Conservation (phyloP, 345 rosid genomes). For the Camelina neglecta region DNA sequence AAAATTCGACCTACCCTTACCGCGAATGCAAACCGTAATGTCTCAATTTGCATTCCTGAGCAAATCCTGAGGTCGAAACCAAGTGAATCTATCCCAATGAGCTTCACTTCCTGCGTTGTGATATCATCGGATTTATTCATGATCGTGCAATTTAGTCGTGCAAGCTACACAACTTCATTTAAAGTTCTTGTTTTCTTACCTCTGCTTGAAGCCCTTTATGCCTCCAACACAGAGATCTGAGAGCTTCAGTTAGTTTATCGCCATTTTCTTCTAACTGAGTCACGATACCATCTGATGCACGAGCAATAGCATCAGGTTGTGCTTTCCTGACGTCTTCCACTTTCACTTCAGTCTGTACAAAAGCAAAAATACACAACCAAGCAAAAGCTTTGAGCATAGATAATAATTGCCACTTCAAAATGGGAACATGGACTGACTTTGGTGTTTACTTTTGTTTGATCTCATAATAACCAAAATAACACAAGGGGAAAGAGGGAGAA, state of each 20-base stretch:
- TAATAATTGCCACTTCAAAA: neutral
- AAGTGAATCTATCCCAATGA: constrained; percentile 71
- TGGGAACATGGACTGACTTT: neutral
- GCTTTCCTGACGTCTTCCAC: constrained; percentile 73
- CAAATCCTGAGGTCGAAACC: constrained; percentile 88
- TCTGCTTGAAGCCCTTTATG: constrained; percentile 81
- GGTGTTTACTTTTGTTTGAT: neutral
- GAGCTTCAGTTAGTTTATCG: constrained; percentile 63
- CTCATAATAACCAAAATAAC: constrained; percentile 13
- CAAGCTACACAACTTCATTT: neutral
- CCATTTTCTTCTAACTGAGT: constrained; percentile 70
- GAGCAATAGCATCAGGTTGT: constrained; percentile 79
- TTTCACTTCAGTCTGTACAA: constrained; percentile 62
- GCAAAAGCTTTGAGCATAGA: constrained; percentile 30
- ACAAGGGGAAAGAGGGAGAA: constrained; percentile 4
- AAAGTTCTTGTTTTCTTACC: constrained; percentile 52
- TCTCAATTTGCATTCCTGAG: constrained; percentile 80
- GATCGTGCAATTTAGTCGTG: neutral
- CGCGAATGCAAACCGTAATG: constrained; percentile 72
- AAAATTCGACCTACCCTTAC: constrained; percentile 54
- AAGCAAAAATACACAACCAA: constrained; percentile 37
- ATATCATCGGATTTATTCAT: neutral
- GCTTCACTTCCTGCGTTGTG: constrained; percentile 67
- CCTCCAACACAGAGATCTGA: constrained; percentile 84
- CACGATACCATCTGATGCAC: constrained; percentile 58